Evolutionary conservation across 129 eudicot genomes (phyloP).

Genomic region (Solidago caesia): DNA sequence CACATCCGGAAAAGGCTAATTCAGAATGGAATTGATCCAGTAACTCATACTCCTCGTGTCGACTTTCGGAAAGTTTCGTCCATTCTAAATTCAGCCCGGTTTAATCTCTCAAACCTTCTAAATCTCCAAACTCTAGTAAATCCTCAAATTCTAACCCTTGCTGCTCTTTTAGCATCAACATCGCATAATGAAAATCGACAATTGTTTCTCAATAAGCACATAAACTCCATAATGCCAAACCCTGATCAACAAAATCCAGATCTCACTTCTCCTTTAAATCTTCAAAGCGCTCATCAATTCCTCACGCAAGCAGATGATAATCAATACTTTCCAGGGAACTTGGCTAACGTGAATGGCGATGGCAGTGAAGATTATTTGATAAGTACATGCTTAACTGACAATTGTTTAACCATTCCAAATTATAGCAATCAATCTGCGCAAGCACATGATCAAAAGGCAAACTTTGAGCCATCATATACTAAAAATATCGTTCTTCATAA

Average conservation of each 20-base stretch:
- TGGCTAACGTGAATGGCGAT: constrained; percentile 15
- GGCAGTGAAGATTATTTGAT: constrained; percentile 19
- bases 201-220: constrained; percentile 16
- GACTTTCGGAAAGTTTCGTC: constrained; percentile 57
- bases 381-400: constrained; percentile 11
- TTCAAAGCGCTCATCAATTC: neutral
- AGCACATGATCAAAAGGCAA: constrained; percentile 34
- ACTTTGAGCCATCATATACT: constrained; percentile 24
- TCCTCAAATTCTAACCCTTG: constrained; percentile 55
- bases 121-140: constrained; percentile 57
- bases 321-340: constrained; percentile 4
- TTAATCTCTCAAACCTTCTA: constrained; percentile 55
- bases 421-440: constrained; percentile 3
- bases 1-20: constrained; percentile 54
- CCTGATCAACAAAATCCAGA: constrained; percentile 14
- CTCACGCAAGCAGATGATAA: constrained; percentile 14
- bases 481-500: neutral
- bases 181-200: constrained; percentile 31
- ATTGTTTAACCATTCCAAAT: constrained; percentile 17
- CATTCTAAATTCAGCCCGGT: constrained; percentile 46
- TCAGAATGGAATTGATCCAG: constrained; percentile 61
- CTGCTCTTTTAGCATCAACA: constrained; percentile 32
- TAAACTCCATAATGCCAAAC: constrained; percentile 30
- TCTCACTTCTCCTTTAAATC: no score
- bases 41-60: constrained; percentile 68